These are phyloP conservation scores for Schizosaccharomyces lindneri DNA, from an alignment of 805 yeast species.

Conservation along the genomic window DNA sequence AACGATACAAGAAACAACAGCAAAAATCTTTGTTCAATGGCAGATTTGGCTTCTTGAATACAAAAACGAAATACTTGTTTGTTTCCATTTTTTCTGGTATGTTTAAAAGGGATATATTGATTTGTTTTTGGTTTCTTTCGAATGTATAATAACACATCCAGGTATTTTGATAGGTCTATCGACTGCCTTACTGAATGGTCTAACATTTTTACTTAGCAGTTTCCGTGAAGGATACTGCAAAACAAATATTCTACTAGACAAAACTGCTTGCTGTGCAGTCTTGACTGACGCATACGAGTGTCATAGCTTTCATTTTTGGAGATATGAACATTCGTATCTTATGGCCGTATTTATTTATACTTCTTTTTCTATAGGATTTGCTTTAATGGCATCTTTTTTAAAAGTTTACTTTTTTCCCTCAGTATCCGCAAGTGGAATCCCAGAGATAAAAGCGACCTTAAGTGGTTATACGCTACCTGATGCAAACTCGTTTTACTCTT, in stretches of 20 bases:
- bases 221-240: not conserved
- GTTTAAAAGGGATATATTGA: not conserved
- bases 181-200: not conserved
- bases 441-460: constrained; percentile 89
- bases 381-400: not conserved
- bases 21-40: not conserved
- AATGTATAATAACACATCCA: not conserved
- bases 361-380: not conserved
- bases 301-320: not conserved
- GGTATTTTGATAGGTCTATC: not conserved
- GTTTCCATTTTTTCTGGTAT: not conserved
- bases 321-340: not conserved
- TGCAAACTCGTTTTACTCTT: constrained; percentile 49
- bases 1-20: not conserved
- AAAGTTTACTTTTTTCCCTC: constrained; percentile 35
- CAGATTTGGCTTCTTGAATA: not conserved
- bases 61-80: not conserved
- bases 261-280: not conserved
- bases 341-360: not conserved
- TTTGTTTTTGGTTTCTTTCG: not conserved
- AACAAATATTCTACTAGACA: not conserved
- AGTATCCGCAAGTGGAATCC: constrained; percentile 95
- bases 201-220: not conserved
- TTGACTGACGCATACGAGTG: not conserved
- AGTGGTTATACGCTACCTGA: constrained; percentile 43